Evolutionary conservation across 2,329 filamentous ascomycete genomes (phyloP), one percentile per base, ranked within the genome.

Genomic region (Penicillium nordicum): DNA sequence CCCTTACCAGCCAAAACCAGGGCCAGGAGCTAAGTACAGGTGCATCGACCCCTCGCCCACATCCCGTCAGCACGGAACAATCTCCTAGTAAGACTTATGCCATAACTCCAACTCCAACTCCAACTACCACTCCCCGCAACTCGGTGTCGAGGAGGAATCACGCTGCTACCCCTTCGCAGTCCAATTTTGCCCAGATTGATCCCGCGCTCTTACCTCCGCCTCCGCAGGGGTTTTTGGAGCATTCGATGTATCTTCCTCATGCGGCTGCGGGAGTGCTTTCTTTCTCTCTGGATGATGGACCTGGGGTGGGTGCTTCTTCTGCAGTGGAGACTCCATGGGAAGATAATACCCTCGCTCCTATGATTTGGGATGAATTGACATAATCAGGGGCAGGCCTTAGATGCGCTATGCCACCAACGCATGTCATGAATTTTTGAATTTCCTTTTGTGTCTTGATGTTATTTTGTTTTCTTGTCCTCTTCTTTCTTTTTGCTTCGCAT

Each of bases 281-380:
- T 14, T 72, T 74, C 50, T 58, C 68, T 21, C 45, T 72, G 53
- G 73, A 75, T 56, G 73, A 74, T 21, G 63, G 58, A 27, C 25
- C 67, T 16, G 46, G 64, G 1, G 54, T 50, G 29, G 49, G 49
- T 23, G 23, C 60, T 12, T 51, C 61, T 34, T 61, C 64, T 4
- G 57, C 44, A 5, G 57, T 61, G 21, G 64, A 65, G 12, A 50
- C 63, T 7, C 63, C 68, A 1, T 76, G 73, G 73, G 65, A 67
- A 10, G 72, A 75, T 55, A 75, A 75, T 55, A 75, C 74, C 0
- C 64, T 77, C 37, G 70, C 74, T 16, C 74, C 74, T 23, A 67
- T 76, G 64, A 58, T 72, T 36, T 76, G 74, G 74, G 74, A 76
- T 63, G 74, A 76, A 38, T 52, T 75, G 34, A 36, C 57, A 38